Conservation (phyloP, 495 filamentous ascomycete genomes). For the Aspergillus diversus region DNA sequence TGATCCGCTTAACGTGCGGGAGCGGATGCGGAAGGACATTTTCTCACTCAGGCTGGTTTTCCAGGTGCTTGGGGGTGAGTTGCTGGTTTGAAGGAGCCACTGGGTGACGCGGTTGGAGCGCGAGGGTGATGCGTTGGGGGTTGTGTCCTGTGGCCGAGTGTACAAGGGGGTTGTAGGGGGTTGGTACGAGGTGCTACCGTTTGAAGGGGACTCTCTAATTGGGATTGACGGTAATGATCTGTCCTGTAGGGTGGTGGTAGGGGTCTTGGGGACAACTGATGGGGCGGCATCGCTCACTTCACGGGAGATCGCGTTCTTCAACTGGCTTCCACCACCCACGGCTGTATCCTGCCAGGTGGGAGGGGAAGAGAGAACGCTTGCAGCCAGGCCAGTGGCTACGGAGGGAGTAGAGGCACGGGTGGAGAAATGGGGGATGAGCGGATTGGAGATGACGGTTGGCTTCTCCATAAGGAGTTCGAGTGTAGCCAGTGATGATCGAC, state of each 20-base stretch:
- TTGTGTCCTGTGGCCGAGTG: slow-evolving; percentile 27
- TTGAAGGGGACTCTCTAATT: slow-evolving; percentile 7
- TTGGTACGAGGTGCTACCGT: slow-evolving; percentile 6
- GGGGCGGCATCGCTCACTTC: slow-evolving; percentile 7
- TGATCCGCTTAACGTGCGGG: slow-evolving; percentile 46
- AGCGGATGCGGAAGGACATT: slow-evolving; percentile 37
- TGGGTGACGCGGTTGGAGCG: slow-evolving; percentile 38
- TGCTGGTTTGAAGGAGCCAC: slow-evolving; percentile 37
- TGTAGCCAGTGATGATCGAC: slow-evolving; percentile 36
- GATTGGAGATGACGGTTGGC: slow-evolving; percentile 27
- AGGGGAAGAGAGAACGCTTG: slow-evolving; percentile 15
- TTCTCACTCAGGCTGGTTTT: slow-evolving; percentile 28
- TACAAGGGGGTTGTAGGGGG: slow-evolving; percentile 23
- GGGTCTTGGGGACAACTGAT: slow-evolving; percentile 16
- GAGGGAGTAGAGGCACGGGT: slow-evolving; percentile 24
- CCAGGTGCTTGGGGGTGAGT: slow-evolving; percentile 14
- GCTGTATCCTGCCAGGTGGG: slow-evolving; percentile 22
- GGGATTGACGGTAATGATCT: slow-evolving; percentile 24
- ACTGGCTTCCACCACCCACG: slow-evolving; percentile 9
- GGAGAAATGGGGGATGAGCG: slow-evolving; percentile 50
- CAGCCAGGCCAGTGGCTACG: slow-evolving; percentile 20
- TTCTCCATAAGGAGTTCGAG: slow-evolving; percentile 32
- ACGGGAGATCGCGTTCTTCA: slow-evolving; percentile 7
- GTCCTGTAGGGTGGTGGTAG: slow-evolving; percentile 23
- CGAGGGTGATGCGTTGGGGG: slow-evolving; percentile 21